phyloP scores from a whole-genome alignment of 345 rosid species.

The Noccaea caerulescens region DNA sequence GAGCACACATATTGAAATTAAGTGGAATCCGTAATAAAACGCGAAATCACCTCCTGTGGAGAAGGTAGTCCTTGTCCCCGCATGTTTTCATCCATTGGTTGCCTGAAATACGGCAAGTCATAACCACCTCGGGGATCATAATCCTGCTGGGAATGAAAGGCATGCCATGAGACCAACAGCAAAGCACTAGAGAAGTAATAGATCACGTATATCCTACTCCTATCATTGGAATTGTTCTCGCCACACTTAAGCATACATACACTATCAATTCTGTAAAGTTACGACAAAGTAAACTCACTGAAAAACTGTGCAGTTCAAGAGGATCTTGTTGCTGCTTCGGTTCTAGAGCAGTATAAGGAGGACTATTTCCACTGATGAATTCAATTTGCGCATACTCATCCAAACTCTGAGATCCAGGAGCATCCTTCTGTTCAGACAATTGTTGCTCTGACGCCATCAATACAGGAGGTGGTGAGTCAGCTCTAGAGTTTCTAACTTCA shows the following conservation, averaged over 20 bases:
- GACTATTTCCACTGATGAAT: slow-evolving; percentile 49
- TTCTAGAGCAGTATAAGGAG: slow-evolving; percentile 54
- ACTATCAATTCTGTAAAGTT: background rate
- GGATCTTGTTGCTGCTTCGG: slow-evolving; percentile 64
- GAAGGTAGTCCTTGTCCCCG: slow-evolving; percentile 68
- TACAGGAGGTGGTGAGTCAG: slow-evolving; percentile 62
- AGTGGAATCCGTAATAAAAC: background rate
- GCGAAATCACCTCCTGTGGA: slow-evolving; percentile 66
- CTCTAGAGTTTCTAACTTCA: slow-evolving; percentile 56
- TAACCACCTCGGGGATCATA: slow-evolving; percentile 59
- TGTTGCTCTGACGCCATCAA: slow-evolving; percentile 56
- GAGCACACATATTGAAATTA: background rate
- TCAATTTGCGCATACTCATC: slow-evolving; percentile 61
- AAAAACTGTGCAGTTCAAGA: slow-evolving; percentile 59
- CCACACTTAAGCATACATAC: background rate
- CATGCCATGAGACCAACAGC: slow-evolving; percentile 13
- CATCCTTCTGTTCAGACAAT: slow-evolving; percentile 55
- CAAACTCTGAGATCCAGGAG: slow-evolving; percentile 60
- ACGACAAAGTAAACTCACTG: slow-evolving; percentile 54
- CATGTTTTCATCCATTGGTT: slow-evolving; percentile 60
- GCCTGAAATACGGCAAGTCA: slow-evolving; percentile 73
- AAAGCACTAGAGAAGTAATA: background rate
- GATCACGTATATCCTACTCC: background rate
- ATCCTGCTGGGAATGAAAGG: slow-evolving; percentile 16
- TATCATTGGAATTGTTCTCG: background rate